A percentile compares a stretch with the other conserved stretches of the same genome.
Evolutionary conservation across 768 basidiomycete genomes (phyloP).

Genomic region (Collybia sordida): DNA sequence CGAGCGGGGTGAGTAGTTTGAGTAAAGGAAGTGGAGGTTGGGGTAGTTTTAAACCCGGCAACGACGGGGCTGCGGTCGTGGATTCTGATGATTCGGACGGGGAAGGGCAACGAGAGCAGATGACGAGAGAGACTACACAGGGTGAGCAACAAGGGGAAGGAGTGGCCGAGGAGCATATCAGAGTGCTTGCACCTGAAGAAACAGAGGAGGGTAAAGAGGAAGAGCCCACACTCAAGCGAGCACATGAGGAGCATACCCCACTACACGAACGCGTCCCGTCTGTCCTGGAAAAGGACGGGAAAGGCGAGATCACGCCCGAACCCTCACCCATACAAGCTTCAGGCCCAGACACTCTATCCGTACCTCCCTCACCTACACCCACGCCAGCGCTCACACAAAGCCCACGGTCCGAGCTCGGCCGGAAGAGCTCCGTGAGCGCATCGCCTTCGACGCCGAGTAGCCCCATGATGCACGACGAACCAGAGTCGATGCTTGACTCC

Average conservation of each 20-base stretch:
- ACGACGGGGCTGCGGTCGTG: too few relatives aligned
- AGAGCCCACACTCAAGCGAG: conserved; percentile 3
- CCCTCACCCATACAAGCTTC: background rate
- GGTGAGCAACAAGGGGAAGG: conserved; percentile 15
- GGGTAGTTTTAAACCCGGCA: too few relatives aligned
- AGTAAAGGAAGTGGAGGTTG: conserved; percentile 33
- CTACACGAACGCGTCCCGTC: conserved; percentile 3
- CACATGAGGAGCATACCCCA: background rate
- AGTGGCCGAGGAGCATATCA: conserved; percentile 31
- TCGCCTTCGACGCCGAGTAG: background rate
- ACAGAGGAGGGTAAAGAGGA: too few relatives aligned
- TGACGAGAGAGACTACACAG: too few relatives aligned
- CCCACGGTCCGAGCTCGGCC: background rate
- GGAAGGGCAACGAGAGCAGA: too few relatives aligned
- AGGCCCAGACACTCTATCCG: background rate
- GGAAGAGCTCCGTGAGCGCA: background rate
- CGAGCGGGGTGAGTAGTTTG: conserved; percentile 1
- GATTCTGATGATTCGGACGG: conserved; percentile 25
- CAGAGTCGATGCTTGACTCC: conserved; percentile 14
- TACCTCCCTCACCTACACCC: background rate
- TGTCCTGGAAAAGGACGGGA: too few relatives aligned
- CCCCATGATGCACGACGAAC: conserved; percentile 15
- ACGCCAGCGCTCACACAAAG: background rate
- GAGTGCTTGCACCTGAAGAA: conserved; percentile 30
- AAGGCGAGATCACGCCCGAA: too few relatives aligned